Conservation (phyloP, 139 green algal species). For the Tetradesmus lagerheimii region DNA sequence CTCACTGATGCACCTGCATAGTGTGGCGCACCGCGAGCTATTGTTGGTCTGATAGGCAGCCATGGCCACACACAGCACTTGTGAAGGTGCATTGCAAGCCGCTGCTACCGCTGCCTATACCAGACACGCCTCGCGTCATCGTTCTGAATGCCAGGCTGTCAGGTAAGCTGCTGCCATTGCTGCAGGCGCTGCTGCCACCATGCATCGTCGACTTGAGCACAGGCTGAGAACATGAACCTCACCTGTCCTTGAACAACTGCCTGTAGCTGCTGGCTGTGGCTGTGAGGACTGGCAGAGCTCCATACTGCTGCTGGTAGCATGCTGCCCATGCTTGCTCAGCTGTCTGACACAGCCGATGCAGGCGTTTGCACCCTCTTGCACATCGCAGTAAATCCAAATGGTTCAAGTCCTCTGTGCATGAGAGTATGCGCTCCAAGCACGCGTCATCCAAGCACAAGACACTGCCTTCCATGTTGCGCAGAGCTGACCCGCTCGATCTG, state of each 20-base stretch:
- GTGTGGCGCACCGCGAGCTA: too few relatives aligned
- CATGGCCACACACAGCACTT: background rate
- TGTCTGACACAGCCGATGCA: background rate
- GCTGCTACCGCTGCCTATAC: background rate
- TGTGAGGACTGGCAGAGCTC: background rate
- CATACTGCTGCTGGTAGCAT: background rate
- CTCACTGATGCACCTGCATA: constrained; percentile 11
- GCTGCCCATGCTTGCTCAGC: background rate
- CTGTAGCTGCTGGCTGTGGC: constrained; percentile 6
- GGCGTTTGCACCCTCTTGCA: background rate
- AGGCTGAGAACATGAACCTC: background rate
- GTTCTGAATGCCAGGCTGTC: background rate
- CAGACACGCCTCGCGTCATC: background rate
- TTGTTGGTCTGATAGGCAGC: too few relatives aligned
- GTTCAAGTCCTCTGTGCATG: background rate
- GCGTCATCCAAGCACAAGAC: background rate
- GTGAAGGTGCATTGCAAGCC: background rate
- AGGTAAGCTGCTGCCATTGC: background rate
- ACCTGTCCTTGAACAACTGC: constrained; percentile 15
- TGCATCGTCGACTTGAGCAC: background rate
- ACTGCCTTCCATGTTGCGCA: background rate
- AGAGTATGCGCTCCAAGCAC: background rate
- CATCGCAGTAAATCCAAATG: background rate
- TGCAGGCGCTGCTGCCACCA: background rate
- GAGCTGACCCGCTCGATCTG: background rate